Conservation (phyloP, 2,329 filamentous ascomycete species). For the Elsinoe fawcettii region DNA sequence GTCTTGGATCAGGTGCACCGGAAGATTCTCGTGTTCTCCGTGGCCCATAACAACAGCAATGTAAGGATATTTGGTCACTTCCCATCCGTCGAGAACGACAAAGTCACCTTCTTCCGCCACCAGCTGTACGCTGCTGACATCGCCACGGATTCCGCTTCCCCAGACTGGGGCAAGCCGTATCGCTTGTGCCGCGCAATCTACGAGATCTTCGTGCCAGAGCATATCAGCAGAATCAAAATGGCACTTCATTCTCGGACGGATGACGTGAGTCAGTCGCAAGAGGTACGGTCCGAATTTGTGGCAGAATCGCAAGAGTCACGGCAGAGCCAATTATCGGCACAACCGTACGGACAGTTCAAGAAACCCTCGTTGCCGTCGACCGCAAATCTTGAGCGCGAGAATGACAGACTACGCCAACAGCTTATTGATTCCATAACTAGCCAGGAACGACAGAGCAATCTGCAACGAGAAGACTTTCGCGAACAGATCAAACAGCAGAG, state of each 20-base stretch:
- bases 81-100: background rate
- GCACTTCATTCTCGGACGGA: background rate
- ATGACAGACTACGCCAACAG: background rate
- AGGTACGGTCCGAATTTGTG: background rate
- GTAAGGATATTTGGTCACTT: background rate
- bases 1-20: background rate
- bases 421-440: background rate
- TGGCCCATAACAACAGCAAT: background rate
- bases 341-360: background rate
- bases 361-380: background rate
- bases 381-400: background rate
- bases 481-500: too few species aligned
- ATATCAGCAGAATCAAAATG: background rate
- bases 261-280: background rate
- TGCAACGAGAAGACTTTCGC: too few species aligned
- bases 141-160: background rate
- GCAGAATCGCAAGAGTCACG: background rate
- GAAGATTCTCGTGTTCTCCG: background rate
- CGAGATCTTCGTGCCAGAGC: conserved; percentile 9
- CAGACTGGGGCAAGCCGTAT: conserved; percentile 11
- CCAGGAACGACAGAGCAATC: conserved; percentile 33
- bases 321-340: background rate
- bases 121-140: background rate
- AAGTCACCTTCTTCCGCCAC: background rate
- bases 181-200: conserved; percentile 13